These are phyloP conservation scores for Paramarasmius palmivorus DNA, from an alignment of 1,284 basidiomycete species.

Conservation along the genomic window DNA sequence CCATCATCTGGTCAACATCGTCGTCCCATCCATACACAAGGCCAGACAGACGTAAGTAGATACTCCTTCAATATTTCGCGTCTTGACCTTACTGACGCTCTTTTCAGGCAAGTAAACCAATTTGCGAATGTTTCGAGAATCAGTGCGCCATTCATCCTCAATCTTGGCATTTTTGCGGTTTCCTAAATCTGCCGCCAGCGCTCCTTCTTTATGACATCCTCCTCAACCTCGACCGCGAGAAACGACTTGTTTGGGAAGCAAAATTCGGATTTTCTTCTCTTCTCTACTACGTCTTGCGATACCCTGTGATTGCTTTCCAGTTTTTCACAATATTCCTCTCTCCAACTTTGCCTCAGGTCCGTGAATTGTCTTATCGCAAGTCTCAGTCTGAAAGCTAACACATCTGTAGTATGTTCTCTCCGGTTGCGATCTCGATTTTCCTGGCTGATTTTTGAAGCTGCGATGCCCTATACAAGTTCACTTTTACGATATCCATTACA, in stretches of 20 bases:
- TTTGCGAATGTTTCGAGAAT: constrained; percentile 5
- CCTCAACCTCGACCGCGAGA: constrained; percentile 1
- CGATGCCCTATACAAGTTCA: not conserved
- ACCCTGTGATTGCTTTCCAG: constrained; percentile 3
- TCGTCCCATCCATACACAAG: not conserved
- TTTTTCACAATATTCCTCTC: not conserved
- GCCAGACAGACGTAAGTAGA: not conserved
- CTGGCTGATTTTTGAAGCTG: not conserved
- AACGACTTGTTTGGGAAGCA: not conserved
- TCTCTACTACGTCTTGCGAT: constrained; percentile 1
- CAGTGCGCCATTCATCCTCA: not conserved
- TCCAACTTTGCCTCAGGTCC: not conserved
- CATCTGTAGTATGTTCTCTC: not conserved
- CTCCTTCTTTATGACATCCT: not conserved
- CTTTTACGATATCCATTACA: constrained; percentile 1
- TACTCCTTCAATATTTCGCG: not conserved
- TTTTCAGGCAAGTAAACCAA: not conserved
- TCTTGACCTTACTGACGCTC: not conserved
- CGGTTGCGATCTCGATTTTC: not conserved
- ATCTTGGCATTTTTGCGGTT: not conserved
- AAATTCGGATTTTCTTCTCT: not conserved
- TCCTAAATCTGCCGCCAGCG: not conserved
- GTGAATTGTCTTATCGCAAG: not conserved
- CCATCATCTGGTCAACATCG: no score
- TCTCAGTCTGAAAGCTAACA: not conserved